phyloP scores from a whole-genome alignment of 768 basidiomycete genomes.

The Tricholoma flavovirens region DNA sequence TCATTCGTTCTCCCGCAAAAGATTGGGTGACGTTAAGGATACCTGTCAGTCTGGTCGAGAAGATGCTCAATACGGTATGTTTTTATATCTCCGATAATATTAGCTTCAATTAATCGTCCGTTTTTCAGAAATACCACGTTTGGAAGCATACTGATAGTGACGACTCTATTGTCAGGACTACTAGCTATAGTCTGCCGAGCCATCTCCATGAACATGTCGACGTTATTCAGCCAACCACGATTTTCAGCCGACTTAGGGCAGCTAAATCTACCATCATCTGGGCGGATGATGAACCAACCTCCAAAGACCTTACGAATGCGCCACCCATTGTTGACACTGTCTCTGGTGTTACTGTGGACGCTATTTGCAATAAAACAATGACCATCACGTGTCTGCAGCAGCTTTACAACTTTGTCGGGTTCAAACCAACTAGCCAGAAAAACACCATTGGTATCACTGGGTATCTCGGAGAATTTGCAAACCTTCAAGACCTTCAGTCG shows the following conservation, averaged over 20 bases:
- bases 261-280: constrained; percentile 33
- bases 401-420: constrained; percentile 49
- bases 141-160: constrained; percentile 51
- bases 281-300: constrained; percentile 16
- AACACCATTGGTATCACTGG: constrained; percentile 24
- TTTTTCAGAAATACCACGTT: constrained; percentile 50
- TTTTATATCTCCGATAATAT: neutral
- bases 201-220: constrained; percentile 56
- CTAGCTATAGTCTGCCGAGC: constrained; percentile 62
- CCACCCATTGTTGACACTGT: constrained; percentile 14
- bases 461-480: constrained; percentile 51
- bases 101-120: neutral
- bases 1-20: constrained; percentile 53
- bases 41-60: constrained; percentile 52
- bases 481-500: constrained; percentile 42
- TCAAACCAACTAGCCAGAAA: constrained; percentile 33
- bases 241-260: constrained; percentile 45
- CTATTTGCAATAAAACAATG: constrained; percentile 43
- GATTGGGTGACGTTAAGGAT: constrained; percentile 65
- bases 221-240: constrained; percentile 67
- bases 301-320: constrained; percentile 6
- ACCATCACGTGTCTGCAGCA: constrained; percentile 50
- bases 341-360: constrained; percentile 36
- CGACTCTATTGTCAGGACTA: constrained; percentile 56
- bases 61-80: constrained; percentile 65